Evolutionary conservation across 2,329 filamentous ascomycete genomes (phyloP), one percentile per base, ranked within the genome.

Genomic region (Arthrinium puccinioides): DNA sequence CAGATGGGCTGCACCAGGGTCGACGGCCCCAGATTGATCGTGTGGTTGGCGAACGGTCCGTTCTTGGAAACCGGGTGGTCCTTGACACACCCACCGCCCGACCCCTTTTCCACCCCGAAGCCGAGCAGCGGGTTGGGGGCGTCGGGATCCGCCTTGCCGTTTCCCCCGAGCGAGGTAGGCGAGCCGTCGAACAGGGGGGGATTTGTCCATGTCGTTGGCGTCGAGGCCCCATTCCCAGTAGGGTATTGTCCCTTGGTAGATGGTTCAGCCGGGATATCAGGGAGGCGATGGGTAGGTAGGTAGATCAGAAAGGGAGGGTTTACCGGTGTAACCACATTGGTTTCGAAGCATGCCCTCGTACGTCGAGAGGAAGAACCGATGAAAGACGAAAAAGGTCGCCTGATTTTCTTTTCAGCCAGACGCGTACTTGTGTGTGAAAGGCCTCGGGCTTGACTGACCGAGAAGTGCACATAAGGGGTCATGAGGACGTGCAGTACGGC

Each of bases 11-110:
- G 15, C 5, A 21, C 20, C n/a, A 19, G 10, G 9, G 9, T 7
- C 23, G 26, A 53, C 6, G 63, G 60, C 0, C 64, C 63, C 29
- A 67, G 49, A 43, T 60, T 62, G 14, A 64, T 55, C 1, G 51
- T 57, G 46, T 62, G 60, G 47, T 62, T 60, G 19, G 49, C 47
- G 14, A 74, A 63, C 1, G 72, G 72, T 0, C 70, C 70, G 2
- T 50, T 55, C n/a, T n/a, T n/a, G n/a, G n/a, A n/a, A n/a, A n/a
- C n/a, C n/a, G n/a, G n/a, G n/a, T n/a, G n/a, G n/a, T n/a, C n/a
- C 6, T 51, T 53, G 0, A 77, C 57, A 49, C 72, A 77, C 2
- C 74, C 74, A 26, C 74, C 74, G 11, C 74, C 74, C 0, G 59
- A 56, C 9, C 69, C 72, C 0, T 65, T 58, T 0, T 65, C 63